These are phyloP conservation scores for Cocos nucifera DNA, from an alignment of 176 grass and related monocot genomes.

Conservation along the genomic window DNA sequence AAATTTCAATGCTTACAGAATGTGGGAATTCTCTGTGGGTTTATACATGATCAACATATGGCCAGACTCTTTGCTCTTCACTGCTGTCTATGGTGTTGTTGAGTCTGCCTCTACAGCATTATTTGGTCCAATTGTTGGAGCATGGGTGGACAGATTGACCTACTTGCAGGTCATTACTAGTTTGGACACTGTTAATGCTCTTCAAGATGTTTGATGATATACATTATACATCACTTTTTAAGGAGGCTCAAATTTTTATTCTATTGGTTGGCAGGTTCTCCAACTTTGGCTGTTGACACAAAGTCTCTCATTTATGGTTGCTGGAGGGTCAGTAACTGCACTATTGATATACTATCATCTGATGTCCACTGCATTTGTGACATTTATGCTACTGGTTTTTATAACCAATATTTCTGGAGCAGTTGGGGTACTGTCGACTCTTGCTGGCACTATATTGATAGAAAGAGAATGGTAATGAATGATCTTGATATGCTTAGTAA, in stretches of 20 bases:
- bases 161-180: conserved; percentile 53
- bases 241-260: conserved; percentile 2
- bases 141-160: conserved; percentile 57
- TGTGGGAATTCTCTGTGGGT: conserved; percentile 95
- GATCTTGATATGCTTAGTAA: not conserved
- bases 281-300: conserved; percentile 54
- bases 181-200: not conserved
- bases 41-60: conserved; percentile 94
- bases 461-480: conserved; percentile 72
- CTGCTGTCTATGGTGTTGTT: conserved; percentile 73
- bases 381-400: conserved; percentile 46
- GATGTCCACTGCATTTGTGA: conserved; percentile 23
- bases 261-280: conserved; percentile 37
- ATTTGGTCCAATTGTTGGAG: conserved; percentile 61
- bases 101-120: conserved; percentile 49
- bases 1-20: conserved; percentile 29
- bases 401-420: conserved; percentile 69
- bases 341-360: conserved; percentile 39
- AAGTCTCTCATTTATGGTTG: conserved; percentile 62
- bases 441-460: conserved; percentile 79
- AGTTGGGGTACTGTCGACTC: conserved; percentile 66
- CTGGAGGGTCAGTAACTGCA: conserved; percentile 40
- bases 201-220: too few species aligned
- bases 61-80: conserved; percentile 73
- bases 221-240: not conserved